Conservation (phyloP, 768 basidiomycete genomes). For the Hericium erinaceus region DNA sequence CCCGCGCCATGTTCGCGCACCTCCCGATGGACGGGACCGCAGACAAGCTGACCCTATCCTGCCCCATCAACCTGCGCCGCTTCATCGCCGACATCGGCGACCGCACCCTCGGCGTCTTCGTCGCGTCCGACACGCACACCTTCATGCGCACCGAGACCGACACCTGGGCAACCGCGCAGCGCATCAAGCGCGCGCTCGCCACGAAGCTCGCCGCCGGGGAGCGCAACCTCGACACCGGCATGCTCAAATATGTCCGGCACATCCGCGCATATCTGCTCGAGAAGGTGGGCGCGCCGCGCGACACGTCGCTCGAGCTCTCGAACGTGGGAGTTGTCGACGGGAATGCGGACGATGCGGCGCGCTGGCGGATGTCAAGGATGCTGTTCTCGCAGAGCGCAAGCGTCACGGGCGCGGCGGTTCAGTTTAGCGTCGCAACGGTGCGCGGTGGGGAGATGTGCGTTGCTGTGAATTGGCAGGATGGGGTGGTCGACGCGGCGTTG, state of each 20-base stretch:
- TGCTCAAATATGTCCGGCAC: neutral
- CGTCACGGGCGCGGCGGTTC: neutral
- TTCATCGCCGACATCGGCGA: neutral
- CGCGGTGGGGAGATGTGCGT: neutral
- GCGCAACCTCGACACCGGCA: neutral
- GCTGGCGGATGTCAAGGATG: neutral
- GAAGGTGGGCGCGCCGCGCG: neutral
- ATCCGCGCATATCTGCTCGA: neutral
- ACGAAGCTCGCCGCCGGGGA: neutral
- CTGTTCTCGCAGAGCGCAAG: neutral
- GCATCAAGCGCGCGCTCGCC: neutral
- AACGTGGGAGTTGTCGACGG: neutral
- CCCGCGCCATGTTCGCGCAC: neutral
- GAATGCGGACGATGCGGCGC: neutral
- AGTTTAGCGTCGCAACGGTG: neutral
- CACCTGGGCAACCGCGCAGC: neutral
- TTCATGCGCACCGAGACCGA: neutral
- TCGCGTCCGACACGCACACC: neutral
- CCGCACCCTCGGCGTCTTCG: neutral
- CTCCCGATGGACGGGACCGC: neutral
- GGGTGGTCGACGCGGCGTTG: neutral
- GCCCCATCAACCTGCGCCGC: slow-evolving; percentile 1
- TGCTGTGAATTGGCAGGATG: neutral
- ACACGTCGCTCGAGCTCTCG: neutral
- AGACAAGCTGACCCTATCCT: neutral